Evolutionary conservation across 306 rosid species (phyloP).

Genomic region (Mimosa bimucronata): DNA sequence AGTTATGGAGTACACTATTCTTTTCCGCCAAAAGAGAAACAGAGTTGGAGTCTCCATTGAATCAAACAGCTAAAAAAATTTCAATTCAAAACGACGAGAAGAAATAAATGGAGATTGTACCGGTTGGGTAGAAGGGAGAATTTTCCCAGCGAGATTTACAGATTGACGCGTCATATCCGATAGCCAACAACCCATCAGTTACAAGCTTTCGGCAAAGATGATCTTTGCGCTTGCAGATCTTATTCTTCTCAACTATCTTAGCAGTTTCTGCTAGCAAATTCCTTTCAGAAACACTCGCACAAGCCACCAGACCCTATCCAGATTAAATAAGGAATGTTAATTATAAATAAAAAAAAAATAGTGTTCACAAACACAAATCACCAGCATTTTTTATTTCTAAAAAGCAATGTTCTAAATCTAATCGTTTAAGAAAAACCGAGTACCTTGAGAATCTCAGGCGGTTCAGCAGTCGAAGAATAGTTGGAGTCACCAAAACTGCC

Average conservation of each 20-base stretch:
- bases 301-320: slow-evolving; percentile 67
- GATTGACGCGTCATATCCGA: slow-evolving; percentile 79
- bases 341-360: not conserved
- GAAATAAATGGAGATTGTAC: slow-evolving; percentile 40
- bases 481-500: slow-evolving; percentile 52
- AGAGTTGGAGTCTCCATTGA: not conserved
- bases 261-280: slow-evolving; percentile 76
- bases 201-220: slow-evolving; percentile 56
- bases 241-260: slow-evolving; percentile 78
- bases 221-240: slow-evolving; percentile 71
- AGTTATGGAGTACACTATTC: not conserved
- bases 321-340: not conserved
- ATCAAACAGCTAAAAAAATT: not conserved
- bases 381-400: not conserved
- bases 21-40: not conserved
- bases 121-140: slow-evolving; percentile 63
- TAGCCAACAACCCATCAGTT: slow-evolving; percentile 53
- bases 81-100: not conserved
- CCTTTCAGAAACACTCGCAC: slow-evolving; percentile 64
- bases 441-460: slow-evolving; percentile 78
- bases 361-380: not conserved
- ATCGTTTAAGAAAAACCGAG: not conserved
- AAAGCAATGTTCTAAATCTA: not conserved
- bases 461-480: slow-evolving; percentile 49
- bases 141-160: slow-evolving; percentile 95